A percentile compares a stretch with the other conserved stretches of the same genome.
Conservation (phyloP, 495 filamentous ascomycete genomes). For the Penicillium atrosanguineum region DNA sequence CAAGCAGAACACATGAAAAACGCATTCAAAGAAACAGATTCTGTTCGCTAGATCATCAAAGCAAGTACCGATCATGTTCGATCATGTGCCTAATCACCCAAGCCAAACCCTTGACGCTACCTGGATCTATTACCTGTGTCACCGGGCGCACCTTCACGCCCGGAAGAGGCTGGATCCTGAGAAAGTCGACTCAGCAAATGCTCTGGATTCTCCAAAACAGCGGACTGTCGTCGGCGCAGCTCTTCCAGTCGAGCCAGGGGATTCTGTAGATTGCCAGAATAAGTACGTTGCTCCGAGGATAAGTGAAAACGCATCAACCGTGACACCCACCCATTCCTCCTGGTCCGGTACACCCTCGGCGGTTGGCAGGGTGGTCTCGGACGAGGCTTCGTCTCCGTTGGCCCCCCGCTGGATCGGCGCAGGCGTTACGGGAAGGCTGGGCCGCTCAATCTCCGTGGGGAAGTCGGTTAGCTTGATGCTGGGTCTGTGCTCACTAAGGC, state of each 20-base stretch:
- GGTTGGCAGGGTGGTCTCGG: slow-evolving; percentile 51
- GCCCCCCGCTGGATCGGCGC: slow-evolving; percentile 63
- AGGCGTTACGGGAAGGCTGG: slow-evolving; percentile 88
- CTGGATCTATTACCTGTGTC: background rate
- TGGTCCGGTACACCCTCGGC: slow-evolving; percentile 83
- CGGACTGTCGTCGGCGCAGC: slow-evolving; percentile 61
- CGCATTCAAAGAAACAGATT: background rate
- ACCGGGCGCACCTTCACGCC: background rate
- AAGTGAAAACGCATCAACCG: slow-evolving; percentile 50
- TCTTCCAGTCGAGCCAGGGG: slow-evolving; percentile 66
- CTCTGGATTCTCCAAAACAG: slow-evolving; percentile 46
- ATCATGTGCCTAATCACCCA: background rate
- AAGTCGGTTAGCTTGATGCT: slow-evolving; percentile 78
- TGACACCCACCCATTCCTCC: slow-evolving; percentile 83
- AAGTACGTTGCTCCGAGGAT: slow-evolving; percentile 56
- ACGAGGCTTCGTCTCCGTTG: slow-evolving; percentile 40
- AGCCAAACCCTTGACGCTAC: no score
- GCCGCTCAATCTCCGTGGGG: slow-evolving; percentile 76
- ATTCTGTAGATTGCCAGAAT: slow-evolving; percentile 65
- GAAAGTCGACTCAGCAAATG: slow-evolving; percentile 16
- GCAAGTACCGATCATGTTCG: background rate
- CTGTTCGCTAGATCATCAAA: background rate
- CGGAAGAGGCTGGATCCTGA: background rate
- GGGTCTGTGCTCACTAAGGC: slow-evolving; percentile 30
- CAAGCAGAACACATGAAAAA: background rate